Percentiles rank a stretch among this genome's conserved stretches.
Conservation (phyloP, 257 asterid genomes). For the Apocynum venetum region DNA sequence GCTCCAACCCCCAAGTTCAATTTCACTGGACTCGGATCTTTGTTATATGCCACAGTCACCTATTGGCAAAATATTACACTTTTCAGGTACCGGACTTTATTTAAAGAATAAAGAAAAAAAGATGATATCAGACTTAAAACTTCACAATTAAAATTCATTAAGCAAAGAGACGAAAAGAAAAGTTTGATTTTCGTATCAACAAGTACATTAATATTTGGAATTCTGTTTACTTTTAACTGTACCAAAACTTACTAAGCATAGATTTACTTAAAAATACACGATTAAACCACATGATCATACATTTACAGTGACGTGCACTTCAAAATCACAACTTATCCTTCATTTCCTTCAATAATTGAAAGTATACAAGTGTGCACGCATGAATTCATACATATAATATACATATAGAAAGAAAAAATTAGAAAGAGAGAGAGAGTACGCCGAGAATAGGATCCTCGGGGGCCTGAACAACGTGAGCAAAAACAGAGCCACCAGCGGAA, state of each 20-base stretch:
- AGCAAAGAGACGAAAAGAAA: neutral
- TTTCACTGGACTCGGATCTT: slow-evolving; percentile 81
- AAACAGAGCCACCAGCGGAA: slow-evolving; percentile 54
- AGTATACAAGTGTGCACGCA: neutral
- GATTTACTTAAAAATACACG: neutral
- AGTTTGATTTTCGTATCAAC: neutral
- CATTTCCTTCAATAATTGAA: neutral
- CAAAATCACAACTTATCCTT: neutral
- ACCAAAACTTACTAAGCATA: neutral
- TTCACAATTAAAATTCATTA: neutral
- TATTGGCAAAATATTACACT: slow-evolving; percentile 15
- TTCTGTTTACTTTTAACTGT: neutral
- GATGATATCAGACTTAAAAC: neutral
- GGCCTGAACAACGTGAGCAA: slow-evolving; percentile 64
- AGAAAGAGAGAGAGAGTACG: slow-evolving; percentile 32
- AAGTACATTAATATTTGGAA: neutral
- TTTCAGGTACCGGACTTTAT: neutral
- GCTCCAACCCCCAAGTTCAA: slow-evolving; percentile 98
- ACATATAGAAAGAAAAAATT: neutral
- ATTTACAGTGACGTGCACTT: neutral
- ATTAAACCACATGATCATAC: neutral
- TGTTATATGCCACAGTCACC: slow-evolving; percentile 94
- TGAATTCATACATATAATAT: neutral
- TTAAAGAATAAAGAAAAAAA: neutral
- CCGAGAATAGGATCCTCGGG: slow-evolving; percentile 99